phyloP scores from a whole-genome alignment of 257 asterid genomes.

The Scutellaria baicalensis region DNA sequence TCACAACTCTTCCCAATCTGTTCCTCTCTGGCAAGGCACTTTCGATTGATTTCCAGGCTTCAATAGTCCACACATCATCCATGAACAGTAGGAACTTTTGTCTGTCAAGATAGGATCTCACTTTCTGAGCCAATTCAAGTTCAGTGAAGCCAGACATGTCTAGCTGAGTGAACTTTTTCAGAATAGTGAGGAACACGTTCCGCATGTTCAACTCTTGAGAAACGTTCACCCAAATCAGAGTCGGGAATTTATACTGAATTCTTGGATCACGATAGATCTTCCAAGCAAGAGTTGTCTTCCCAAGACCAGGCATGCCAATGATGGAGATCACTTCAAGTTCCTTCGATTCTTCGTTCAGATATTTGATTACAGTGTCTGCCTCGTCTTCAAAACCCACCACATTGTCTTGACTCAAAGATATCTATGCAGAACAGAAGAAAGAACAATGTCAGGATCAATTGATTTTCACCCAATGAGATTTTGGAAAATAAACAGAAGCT shows the following conservation, averaged over 20 bases:
- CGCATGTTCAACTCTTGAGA: constrained; percentile 13
- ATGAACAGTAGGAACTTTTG: constrained; percentile 24
- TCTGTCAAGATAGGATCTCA: neutral
- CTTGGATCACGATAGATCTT: neutral
- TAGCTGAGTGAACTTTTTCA: neutral
- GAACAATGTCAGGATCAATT: no score
- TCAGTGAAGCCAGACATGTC: constrained; percentile 1
- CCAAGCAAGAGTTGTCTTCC: constrained; percentile 19
- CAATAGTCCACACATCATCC: constrained; percentile 34
- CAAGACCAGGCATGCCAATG: constrained; percentile 21
- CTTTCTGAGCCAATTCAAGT: constrained; percentile 5
- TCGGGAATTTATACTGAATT: neutral
- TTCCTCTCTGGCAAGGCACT: constrained; percentile 17
- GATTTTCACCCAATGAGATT: no score
- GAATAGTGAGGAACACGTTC: constrained; percentile 13
- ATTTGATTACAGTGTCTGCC: neutral
- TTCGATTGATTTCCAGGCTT: constrained; percentile 18
- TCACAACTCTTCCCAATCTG: constrained; percentile 21
- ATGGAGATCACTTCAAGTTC: constrained; percentile 9
- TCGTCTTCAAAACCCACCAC: constrained; percentile 10
- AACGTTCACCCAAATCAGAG: constrained; percentile 13
- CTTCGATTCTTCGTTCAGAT: neutral
- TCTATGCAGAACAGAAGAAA: no score
- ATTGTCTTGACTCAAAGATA: neutral
- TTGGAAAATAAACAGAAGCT: neutral